Evolutionary conservation across 148 eudicot species (phyloP).

Genomic region (Bassia scoparia): DNA sequence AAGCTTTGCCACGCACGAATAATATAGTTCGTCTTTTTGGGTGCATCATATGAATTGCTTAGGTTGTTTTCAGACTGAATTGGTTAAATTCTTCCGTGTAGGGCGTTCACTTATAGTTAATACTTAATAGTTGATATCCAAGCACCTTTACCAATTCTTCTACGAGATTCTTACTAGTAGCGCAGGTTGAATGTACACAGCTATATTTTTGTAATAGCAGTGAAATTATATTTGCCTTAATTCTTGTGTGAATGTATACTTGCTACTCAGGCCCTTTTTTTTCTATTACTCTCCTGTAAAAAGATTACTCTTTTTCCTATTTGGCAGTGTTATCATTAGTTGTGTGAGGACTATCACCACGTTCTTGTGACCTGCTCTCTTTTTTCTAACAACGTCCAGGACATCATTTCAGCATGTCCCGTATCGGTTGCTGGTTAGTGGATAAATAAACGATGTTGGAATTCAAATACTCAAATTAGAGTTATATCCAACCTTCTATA

Average conservation of each 20-base stretch:
- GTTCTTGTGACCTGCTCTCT: not conserved
- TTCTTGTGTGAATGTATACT: not conserved
- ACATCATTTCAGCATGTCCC: not conserved
- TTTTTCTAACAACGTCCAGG: not conserved
- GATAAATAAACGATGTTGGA: too few relatives aligned
- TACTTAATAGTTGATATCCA: not conserved
- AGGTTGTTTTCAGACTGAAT: not conserved
- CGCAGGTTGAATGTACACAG: not conserved
- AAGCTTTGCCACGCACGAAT: constrained; percentile 58
- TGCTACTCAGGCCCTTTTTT: not conserved
- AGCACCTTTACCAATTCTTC: not conserved
- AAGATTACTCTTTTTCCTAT: not conserved
- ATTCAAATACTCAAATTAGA: too few relatives aligned
- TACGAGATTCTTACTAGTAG: not conserved
- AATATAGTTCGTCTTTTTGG: constrained; percentile 15
- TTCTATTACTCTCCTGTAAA: not conserved
- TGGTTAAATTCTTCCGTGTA: not conserved
- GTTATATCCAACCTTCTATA: too few relatives aligned
- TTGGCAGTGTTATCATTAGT: not conserved
- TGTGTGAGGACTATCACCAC: not conserved
- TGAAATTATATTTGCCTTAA: not conserved
- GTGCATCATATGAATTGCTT: not conserved
- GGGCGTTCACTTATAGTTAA: not conserved
- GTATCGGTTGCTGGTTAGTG: too few relatives aligned
- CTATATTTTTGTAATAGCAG: not conserved